A percentile compares a stretch with the other conserved stretches of the same genome.
Conservation (phyloP, 441 rosid species). For the Bruguiera hainesii region DNA sequence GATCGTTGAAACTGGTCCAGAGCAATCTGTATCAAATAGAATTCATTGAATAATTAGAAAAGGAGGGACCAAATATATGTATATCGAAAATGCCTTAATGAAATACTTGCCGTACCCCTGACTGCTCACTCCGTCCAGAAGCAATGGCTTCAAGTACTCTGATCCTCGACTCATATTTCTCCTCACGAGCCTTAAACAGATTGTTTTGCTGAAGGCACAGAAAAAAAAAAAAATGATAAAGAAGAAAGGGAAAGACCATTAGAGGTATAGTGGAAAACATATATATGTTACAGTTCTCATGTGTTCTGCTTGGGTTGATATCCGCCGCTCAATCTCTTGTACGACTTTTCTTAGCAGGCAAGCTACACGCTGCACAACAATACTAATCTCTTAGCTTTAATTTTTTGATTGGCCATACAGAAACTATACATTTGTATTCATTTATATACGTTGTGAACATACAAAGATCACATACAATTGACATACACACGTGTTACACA, state of each 20-base stretch:
- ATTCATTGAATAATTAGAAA: slow-evolving; percentile 16
- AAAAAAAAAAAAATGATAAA: slow-evolving; percentile 1
- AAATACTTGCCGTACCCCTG: slow-evolving; percentile 45
- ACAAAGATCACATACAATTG: not conserved
- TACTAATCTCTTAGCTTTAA: too few species aligned
- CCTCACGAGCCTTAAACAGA: slow-evolving; percentile 75
- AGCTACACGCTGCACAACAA: slow-evolving; percentile 63
- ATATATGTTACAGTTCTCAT: slow-evolving; percentile 61
- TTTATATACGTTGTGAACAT: too few species aligned
- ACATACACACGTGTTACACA: too few species aligned
- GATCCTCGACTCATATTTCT: slow-evolving; percentile 76
- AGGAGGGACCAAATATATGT: not conserved
- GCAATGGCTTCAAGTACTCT: slow-evolving; percentile 88
- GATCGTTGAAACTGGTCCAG: slow-evolving; percentile 44
- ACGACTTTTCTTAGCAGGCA: slow-evolving; percentile 72
- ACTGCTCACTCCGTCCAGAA: slow-evolving; percentile 55
- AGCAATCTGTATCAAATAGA: slow-evolving; percentile 35
- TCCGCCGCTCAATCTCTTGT: slow-evolving; percentile 90
- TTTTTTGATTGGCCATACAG: too few species aligned
- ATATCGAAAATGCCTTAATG: not conserved
- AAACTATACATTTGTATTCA: too few species aligned
- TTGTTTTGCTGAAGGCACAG: slow-evolving; percentile 65
- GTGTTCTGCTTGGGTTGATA: slow-evolving; percentile 95
- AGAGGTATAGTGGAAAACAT: not conserved
- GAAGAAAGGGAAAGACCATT: slow-evolving; percentile 13